These are phyloP conservation scores for Glebionis coronaria DNA, from an alignment of 129 eudicot genomes.

Conservation along the genomic window DNA sequence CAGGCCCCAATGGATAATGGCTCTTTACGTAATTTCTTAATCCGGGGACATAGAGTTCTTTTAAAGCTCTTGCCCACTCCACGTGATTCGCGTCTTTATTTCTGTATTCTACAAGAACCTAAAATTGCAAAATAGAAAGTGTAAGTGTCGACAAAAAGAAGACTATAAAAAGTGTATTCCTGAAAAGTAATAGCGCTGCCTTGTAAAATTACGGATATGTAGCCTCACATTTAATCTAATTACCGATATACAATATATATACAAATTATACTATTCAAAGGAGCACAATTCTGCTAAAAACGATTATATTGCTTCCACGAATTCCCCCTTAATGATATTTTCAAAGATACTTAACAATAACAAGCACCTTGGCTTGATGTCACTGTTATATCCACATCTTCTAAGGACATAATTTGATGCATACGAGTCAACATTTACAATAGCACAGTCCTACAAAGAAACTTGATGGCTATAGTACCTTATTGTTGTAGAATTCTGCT, in stretches of 20 bases:
- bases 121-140: neutral
- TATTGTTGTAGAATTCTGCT: constrained; percentile 92
- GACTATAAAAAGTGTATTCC: neutral
- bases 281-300: neutral
- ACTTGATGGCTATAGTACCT: constrained; percentile 40
- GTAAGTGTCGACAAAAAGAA: constrained; percentile 6
- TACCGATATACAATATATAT: neutral
- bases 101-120: constrained; percentile 87
- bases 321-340: neutral
- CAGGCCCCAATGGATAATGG: constrained; percentile 89
- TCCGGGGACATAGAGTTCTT: constrained; percentile 84
- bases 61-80: constrained; percentile 96
- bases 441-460: neutral
- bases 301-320: neutral
- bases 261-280: constrained; percentile 7
- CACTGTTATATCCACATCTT: neutral
- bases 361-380: neutral
- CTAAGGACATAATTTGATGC: neutral
- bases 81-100: constrained; percentile 84
- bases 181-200: neutral
- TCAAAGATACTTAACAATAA: neutral
- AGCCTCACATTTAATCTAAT: too few species aligned
- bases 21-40: constrained; percentile 83
- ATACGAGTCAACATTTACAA: neutral
- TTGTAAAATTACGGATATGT: too few species aligned